Evolutionary conservation across 192 early-diverging fungal genomes (phyloP).

Genomic region (Polychytrium aggregatum): DNA sequence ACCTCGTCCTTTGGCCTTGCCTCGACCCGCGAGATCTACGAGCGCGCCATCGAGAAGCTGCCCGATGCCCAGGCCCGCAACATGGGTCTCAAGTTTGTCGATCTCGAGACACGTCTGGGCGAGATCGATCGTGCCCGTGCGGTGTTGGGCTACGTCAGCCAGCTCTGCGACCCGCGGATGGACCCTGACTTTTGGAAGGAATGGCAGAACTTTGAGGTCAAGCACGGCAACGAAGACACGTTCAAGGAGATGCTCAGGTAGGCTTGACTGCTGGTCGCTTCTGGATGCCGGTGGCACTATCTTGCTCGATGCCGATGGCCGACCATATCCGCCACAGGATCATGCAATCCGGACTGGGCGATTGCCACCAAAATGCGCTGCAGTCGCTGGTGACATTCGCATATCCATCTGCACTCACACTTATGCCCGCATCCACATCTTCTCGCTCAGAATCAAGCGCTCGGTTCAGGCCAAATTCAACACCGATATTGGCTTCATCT

Average conservation of each 20-base stretch:
- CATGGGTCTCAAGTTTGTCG: slow-evolving; percentile 72
- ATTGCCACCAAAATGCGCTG: too few species aligned
- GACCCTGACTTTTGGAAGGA: slow-evolving; percentile 67
- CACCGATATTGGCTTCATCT: slow-evolving; percentile 59
- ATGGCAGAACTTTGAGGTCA: slow-evolving; percentile 97
- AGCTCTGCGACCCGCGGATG: slow-evolving; percentile 77
- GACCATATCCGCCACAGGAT: too few species aligned
- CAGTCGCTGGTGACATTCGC: too few species aligned
- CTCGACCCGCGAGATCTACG: slow-evolving; percentile 80
- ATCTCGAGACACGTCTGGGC: slow-evolving; percentile 77
- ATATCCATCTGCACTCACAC: neutral
- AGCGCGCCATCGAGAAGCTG: slow-evolving; percentile 77
- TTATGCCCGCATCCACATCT: neutral
- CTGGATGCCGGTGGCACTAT: too few species aligned
- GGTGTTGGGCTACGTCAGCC: slow-evolving; percentile 73
- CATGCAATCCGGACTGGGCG: too few species aligned
- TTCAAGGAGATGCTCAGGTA: slow-evolving; percentile 94
- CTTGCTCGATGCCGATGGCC: too few species aligned
- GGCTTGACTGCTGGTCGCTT: neutral
- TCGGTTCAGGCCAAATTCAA: slow-evolving; percentile 74
- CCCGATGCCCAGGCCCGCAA: slow-evolving; percentile 68
- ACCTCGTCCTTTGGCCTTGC: slow-evolving; percentile 76
- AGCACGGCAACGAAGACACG: slow-evolving; percentile 94
- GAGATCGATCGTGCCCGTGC: slow-evolving; percentile 92
- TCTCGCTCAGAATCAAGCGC: slow-evolving; percentile 58